Base-by-base conservation (phyloP, 164 flowering plant genomes). In the Platanus orientalis region DNA sequence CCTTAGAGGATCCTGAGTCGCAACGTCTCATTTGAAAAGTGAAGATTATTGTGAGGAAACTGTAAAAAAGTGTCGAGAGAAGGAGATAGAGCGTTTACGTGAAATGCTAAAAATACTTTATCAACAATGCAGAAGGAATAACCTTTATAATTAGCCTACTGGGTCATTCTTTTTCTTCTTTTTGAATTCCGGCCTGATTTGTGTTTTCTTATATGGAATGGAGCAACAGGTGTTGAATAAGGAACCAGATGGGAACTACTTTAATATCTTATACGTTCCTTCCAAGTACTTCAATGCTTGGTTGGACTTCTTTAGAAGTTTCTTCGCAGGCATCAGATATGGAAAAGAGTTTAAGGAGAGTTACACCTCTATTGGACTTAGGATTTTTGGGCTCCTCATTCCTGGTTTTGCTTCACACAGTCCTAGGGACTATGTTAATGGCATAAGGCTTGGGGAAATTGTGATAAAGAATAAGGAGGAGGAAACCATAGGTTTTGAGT, bases 211-310 rank as follows among this genome's bases (percentile, higher is more conserved):
- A 1, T 24, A 13, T 54, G 26, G 9, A 7, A 36, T 7, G 42
- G 9, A 36, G 12, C 21, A 45, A 24, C 76, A 78, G 80, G 61
- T 71, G 29, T 51, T 73, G 44, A 20, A 28, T 45, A 73, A 76
- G 52, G 71, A 62, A 25, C 80, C 75, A 4, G 2, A 70, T 63
- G 63, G 61, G 67, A 76, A 78, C 59, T 76, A 69, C 45, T 71
- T 70, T 21, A 34, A 45, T 2, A 20, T 19, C 13, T 54, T 28
- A 5, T 60, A 65, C 32, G 1, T 60, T 12, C 28, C 32, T 5
- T 40, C 69, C 2, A 54, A 44, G 49, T 60, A 70, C 65, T 44
- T 28, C 23, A 58, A 69, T 51, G 64, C 73, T 27, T 58, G 53
- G 60, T 6, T 60, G 27, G 68, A 70, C 51, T 29, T 70, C 44